Conservation (phyloP, 2,329 filamentous ascomycete species). For the Xylariaceae sp. region DNA sequence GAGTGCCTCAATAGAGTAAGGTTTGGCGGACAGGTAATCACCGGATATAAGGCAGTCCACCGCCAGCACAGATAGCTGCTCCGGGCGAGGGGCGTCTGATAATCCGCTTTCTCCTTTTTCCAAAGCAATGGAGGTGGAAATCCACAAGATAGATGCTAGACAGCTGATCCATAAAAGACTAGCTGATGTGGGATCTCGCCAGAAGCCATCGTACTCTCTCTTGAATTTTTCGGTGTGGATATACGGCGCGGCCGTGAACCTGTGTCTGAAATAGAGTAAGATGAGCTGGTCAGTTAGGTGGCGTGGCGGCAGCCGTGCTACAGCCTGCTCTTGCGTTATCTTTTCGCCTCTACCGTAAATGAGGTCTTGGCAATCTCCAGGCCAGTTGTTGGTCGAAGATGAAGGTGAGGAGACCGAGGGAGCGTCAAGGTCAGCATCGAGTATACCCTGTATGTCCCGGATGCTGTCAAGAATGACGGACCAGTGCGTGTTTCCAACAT, state of each 20-base stretch:
- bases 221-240: slow-evolving; percentile 43
- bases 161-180: slow-evolving; percentile 49
- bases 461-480: slow-evolving; percentile 37
- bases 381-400: slow-evolving; percentile 22
- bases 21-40: slow-evolving; percentile 43
- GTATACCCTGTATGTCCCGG: slow-evolving; percentile 34
- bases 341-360: slow-evolving; percentile 28
- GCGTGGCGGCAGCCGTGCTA: slow-evolving; percentile 31
- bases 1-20: slow-evolving; percentile 47
- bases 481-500: slow-evolving; percentile 37
- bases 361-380: slow-evolving; percentile 29
- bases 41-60: slow-evolving; percentile 47
- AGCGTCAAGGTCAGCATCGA: slow-evolving; percentile 29
- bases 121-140: slow-evolving; percentile 37
- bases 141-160: slow-evolving; percentile 45
- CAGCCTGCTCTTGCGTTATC: slow-evolving; percentile 34
- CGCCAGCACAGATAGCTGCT: slow-evolving; percentile 37
- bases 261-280: slow-evolving; percentile 34
- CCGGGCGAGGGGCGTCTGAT: slow-evolving; percentile 27
- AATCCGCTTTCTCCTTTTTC: slow-evolving; percentile 30
- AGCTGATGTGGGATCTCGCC: slow-evolving; percentile 38
- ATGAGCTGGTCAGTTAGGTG: slow-evolving; percentile 34
- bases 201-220: slow-evolving; percentile 46
- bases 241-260: slow-evolving; percentile 34
- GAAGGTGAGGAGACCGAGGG: slow-evolving; percentile 29